These are phyloP conservation scores for Phialophora macrospora DNA, from an alignment of 2,329 filamentous ascomycete species.

Conservation along the genomic window DNA sequence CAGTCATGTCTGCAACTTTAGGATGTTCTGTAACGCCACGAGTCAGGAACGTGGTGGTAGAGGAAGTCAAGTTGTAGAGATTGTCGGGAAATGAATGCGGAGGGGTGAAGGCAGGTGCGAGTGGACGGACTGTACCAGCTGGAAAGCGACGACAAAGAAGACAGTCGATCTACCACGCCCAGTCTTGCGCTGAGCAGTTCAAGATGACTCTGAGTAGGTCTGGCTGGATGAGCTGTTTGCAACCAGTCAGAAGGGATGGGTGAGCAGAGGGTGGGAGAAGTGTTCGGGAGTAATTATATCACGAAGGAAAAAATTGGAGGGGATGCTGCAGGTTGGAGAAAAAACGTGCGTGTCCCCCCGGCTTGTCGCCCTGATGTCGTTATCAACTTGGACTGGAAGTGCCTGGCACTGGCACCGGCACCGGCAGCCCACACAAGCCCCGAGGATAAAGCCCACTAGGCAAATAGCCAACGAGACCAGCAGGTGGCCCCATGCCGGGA, in stretches of 20 bases:
- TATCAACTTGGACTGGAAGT: background rate
- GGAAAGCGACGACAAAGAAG: background rate
- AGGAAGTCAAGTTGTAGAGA: constrained; percentile 37
- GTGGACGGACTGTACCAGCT: background rate
- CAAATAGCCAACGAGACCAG: constrained; percentile 47
- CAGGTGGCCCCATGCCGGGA: constrained; percentile 65
- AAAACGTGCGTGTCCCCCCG: constrained; percentile 3
- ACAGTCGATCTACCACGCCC: constrained; percentile 1
- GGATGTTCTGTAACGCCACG: background rate
- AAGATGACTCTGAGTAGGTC: background rate
- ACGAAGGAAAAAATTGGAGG: constrained; percentile 9
- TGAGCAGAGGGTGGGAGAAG: constrained; percentile 8
- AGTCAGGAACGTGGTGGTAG: constrained; percentile 3
- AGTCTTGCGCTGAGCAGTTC: background rate
- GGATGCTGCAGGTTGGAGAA: constrained; percentile 3
- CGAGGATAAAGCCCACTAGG: constrained; percentile 30
- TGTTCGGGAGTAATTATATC: constrained; percentile 1
- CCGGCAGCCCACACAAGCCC: background rate
- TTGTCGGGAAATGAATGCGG: constrained; percentile 42
- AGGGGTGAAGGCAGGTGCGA: constrained; percentile 39
- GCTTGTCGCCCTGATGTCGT: background rate
- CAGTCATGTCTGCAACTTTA: constrained; percentile 29
- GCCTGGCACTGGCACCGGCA: background rate
- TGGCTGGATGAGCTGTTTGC: background rate
- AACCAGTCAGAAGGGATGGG: constrained; percentile 1